A percentile compares a stretch with the other conserved stretches of the same genome.
phyloP scores from a whole-genome alignment of 805 yeast genomes.

The Sugiyamaella marilandica region DNA sequence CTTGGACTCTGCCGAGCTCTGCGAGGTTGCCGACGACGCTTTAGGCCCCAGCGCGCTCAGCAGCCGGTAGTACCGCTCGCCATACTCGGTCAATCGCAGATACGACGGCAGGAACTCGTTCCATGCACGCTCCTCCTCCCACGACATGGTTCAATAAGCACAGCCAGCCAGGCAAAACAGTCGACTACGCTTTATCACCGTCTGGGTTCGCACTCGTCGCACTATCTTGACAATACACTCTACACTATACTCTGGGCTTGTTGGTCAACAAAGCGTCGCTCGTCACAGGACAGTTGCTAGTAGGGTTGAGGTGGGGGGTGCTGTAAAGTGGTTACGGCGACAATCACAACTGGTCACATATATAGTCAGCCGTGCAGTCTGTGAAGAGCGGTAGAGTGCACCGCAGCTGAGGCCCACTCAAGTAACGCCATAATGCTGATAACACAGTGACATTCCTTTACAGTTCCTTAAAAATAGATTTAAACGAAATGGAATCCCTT shows the following conservation, averaged over 20 bases:
- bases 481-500: too few species aligned
- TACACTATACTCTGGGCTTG: not conserved
- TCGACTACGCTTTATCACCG: too few species aligned
- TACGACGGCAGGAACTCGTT: constrained; percentile 20
- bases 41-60: not conserved
- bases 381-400: too few species aligned
- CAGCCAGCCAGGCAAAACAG: not conserved
- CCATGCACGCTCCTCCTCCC: not conserved
- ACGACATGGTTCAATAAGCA: not conserved
- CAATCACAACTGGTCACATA: too few species aligned
- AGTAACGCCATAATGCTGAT: too few species aligned
- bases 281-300: not conserved
- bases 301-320: not conserved
- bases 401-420: too few species aligned
- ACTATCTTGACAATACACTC: too few species aligned
- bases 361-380: too few species aligned
- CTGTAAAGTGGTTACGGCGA: not conserved
- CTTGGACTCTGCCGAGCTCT: not conserved
- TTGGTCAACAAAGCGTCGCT: not conserved
- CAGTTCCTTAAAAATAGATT: too few species aligned
- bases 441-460: too few species aligned
- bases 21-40: not conserved
- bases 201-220: too few species aligned
- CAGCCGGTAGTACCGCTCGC: constrained; percentile 19
- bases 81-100: constrained; percentile 21